A percentile compares a stretch with the other conserved stretches of the same genome.
Evolutionary conservation across 2,329 filamentous ascomycete species (phyloP).

Genomic region (Thielaviopsis punctulata): DNA sequence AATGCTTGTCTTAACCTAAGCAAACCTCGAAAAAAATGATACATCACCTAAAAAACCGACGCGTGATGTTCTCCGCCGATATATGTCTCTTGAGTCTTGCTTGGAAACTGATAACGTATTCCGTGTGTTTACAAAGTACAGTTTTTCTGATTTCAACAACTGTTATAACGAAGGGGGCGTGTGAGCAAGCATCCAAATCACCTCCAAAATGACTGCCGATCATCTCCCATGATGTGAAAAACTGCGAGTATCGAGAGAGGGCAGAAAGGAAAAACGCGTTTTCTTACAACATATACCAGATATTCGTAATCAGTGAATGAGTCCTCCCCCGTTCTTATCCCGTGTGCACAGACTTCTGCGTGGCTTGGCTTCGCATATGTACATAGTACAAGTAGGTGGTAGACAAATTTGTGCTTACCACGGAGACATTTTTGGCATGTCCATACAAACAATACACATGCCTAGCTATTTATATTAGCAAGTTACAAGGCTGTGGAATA

Average conservation of each 20-base stretch:
- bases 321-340: background rate
- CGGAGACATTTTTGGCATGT: background rate
- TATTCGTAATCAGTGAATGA: background rate
- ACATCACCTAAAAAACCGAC: background rate
- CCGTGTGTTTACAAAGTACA: too few relatives aligned
- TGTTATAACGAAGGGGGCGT: too few relatives aligned
- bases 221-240: background rate
- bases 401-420: background rate
- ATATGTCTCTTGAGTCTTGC: background rate
- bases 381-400: too few relatives aligned
- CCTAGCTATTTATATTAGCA: too few relatives aligned
- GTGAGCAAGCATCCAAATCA: too few relatives aligned
- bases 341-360: background rate
- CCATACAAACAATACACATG: too few relatives aligned
- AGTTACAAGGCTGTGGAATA: too few relatives aligned
- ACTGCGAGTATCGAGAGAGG: too few relatives aligned
- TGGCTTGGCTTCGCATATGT: background rate
- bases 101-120: background rate
- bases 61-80: background rate
- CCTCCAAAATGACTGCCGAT: background rate
- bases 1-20: background rate
- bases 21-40: background rate
- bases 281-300: background rate
- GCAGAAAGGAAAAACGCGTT: background rate
- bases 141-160: too few relatives aligned